Evolutionary conservation across 2,329 filamentous ascomycete species (phyloP), one percentile per base, ranked within the genome.

Genomic region (Berkeleyomyces basicola): DNA sequence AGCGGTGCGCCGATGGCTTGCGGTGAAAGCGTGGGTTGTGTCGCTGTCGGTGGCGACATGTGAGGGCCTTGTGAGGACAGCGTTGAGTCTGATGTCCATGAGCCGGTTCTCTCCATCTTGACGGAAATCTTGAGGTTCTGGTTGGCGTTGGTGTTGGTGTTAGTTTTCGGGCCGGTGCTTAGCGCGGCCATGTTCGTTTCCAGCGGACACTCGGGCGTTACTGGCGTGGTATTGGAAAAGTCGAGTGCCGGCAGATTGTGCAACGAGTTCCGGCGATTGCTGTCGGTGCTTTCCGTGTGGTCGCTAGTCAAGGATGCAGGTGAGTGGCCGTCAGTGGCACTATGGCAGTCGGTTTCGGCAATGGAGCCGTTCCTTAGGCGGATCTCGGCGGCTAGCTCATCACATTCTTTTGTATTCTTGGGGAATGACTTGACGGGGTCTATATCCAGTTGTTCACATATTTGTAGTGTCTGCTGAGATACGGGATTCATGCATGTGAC

Each of bases 401-500:
- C 40, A 42, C 61, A 62, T 62, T 62, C 61, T 11, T 23, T 33
- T 4, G 33, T 43, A 14, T 62, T 55, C 61, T 58, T 57, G 51
- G 61, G 61, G 11, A 62, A 62, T 6, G 61, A 62, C 42, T 62
- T 62, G 49, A 40, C 40, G 3, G 53, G 49, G 49, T 63, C 58
- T 11, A 63, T 63, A 33, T 60, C 47, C 6, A 63, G 62, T 36
- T 63, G 55, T 3, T 47, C 42, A 47, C 62, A 63, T 37, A 63
- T 59, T 39, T 63, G 62, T 14, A 60, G 46, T 33, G 57, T 61
- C n/a, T 60, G 58, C 23, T 63, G 62, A 37, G 62, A 61, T 16
- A 63, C 40, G 4, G 43, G 51, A 10, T 39, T 43, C 47, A 60
- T 60, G 47, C 23, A 33, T 4, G 58, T 63, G 42, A 82, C 82